These are phyloP conservation scores for Neurospora terricola DNA, from an alignment of 495 filamentous ascomycete species.

Conservation along the genomic window DNA sequence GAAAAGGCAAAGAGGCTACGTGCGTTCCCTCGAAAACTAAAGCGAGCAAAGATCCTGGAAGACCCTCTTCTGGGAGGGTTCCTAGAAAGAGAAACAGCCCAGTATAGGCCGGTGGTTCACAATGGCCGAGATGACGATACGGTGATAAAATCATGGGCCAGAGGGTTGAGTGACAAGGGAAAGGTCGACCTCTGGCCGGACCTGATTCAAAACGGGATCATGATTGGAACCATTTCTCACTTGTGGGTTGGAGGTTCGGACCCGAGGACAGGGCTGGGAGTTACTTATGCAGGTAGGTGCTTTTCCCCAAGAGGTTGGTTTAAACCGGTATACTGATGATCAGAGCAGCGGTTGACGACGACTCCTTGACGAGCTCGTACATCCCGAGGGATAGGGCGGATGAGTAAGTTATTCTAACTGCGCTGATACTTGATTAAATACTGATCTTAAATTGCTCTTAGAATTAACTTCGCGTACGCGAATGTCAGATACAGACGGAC, in stretches of 20 bases:
- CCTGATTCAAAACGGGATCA: neutral
- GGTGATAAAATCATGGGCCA: slow-evolving; percentile 7
- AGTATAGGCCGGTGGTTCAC: neutral
- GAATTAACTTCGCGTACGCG: slow-evolving; percentile 8
- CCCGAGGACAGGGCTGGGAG: slow-evolving; percentile 13
- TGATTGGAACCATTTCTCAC: neutral
- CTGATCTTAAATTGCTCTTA: neutral
- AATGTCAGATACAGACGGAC: neutral
- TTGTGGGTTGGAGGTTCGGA: slow-evolving; percentile 20
- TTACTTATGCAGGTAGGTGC: slow-evolving; percentile 22
- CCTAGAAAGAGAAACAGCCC: slow-evolving; percentile 5
- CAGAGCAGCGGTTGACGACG: neutral
- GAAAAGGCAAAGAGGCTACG: slow-evolving; percentile 12
- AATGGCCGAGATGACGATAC: neutral
- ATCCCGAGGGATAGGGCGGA: slow-evolving; percentile 17
- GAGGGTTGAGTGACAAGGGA: slow-evolving; percentile 13
- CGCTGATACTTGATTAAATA: neutral
- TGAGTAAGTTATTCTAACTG: slow-evolving; percentile 6
- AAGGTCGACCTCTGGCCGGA: slow-evolving; percentile 1
- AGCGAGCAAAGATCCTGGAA: neutral
- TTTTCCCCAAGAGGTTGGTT: neutral
- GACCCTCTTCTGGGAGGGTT: slow-evolving; percentile 7
- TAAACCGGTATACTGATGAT: neutral
- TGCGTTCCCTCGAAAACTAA: neutral
- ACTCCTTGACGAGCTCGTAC: slow-evolving; percentile 8